Evolutionary conservation across 306 rosid genomes (phyloP).

Genomic region (Quercus wislizeni): DNA sequence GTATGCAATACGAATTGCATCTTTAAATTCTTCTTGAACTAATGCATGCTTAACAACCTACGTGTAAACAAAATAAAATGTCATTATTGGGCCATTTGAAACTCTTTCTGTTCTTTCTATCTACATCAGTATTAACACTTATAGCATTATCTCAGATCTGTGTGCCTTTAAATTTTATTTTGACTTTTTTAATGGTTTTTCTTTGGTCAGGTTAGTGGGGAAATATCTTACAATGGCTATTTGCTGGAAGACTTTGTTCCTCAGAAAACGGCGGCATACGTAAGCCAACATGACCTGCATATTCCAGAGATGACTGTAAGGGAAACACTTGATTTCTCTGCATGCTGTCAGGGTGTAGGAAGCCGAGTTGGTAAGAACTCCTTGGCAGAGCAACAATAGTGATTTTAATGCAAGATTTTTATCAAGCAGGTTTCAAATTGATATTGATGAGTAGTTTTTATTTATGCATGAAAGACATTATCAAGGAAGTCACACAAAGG

Average conservation of each 20-base stretch:
- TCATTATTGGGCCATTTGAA: not conserved
- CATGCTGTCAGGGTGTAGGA: slow-evolving; percentile 82
- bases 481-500: slow-evolving; percentile 60
- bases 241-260: slow-evolving; percentile 66
- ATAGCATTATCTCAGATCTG: not conserved
- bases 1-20: not conserved
- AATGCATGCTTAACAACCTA: not conserved
- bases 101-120: not conserved
- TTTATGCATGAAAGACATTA: slow-evolving; percentile 36
- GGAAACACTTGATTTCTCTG: slow-evolving; percentile 84
- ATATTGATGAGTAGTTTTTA: not conserved
- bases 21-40: not conserved
- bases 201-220: slow-evolving; percentile 39
- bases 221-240: slow-evolving; percentile 63
- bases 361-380: slow-evolving; percentile 54
- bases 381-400: not conserved
- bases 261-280: slow-evolving; percentile 72
- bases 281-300: slow-evolving; percentile 82
- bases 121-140: not conserved
- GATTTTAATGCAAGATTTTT: not conserved
- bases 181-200: not conserved
- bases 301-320: slow-evolving; percentile 86
- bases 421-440: not conserved
- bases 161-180: not conserved
- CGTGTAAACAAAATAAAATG: not conserved